Evolutionary conservation across 2,329 filamentous ascomycete genomes (phyloP), one percentile per base, ranked within the genome.

Genomic region (Lecanoromycetidae sp.): DNA sequence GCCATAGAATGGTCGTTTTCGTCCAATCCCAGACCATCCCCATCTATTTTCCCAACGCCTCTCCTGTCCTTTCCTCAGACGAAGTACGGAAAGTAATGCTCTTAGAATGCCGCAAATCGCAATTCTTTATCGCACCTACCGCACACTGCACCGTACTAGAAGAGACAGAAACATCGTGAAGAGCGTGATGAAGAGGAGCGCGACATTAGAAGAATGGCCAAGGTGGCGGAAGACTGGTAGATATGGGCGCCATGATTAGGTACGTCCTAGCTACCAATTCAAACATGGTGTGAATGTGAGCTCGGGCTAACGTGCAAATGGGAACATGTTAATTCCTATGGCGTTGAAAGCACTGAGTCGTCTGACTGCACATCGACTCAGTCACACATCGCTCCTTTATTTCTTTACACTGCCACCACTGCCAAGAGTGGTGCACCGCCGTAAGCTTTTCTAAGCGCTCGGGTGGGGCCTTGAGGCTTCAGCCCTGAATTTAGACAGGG

Each of bases 51-150:
- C 32, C 63, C 6, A 53, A 50, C 48, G 56, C 58, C n/a, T 53
- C 58, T 2, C 63, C 67, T 8, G 44, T 60, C 30, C 63, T 71
- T 44, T 67, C 55, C 44, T 54, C 53, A 19, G 34, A 54, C 5
- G 63, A 67, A 51, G 52, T 71, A 50, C 71, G 67, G 66, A 57
- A 60, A 4, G 69, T 68, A 12, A 61, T 72, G 10, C 63, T 69
- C 49, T 60, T 63, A 50, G 72, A 72, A 56, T 66, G 70, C 52
- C 64, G 66, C 4, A 59, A 61, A 48, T 65, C 68, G 5, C 60
- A 70, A 34, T 66, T 68, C 46, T 72, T 71, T 51, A 66, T 72
- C 0, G 61, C 66, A 0, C 60, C 66, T 2, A 71, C 72, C 48
- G 54, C 55, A 9, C 55, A 49, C n/a, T 68, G 64, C 52, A 57